Percentiles rank a stretch among this genome's conserved stretches.
phyloP scores from a whole-genome alignment of 805 yeast species.

The Brettanomyces sp. region DNA sequence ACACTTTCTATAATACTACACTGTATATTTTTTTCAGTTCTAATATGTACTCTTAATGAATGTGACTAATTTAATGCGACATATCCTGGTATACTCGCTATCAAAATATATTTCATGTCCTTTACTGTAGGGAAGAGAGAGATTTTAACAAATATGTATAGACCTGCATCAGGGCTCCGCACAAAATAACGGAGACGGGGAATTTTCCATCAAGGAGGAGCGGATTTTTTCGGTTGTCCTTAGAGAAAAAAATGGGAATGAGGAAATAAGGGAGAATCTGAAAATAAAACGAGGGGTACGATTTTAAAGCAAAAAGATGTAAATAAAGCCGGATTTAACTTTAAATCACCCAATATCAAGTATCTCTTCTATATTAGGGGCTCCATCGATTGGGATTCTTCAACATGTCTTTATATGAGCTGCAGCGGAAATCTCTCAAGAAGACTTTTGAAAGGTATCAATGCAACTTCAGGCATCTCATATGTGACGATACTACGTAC shows the following conservation, averaged over 20 bases:
- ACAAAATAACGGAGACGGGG: too few species aligned
- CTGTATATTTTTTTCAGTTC: not conserved
- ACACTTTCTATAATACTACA: constrained; percentile 52
- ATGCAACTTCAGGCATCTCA: constrained; percentile 21
- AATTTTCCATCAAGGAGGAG: too few species aligned
- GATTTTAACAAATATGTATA: too few species aligned
- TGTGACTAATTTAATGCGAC: not conserved
- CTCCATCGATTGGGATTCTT: not conserved
- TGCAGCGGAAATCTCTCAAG: constrained; percentile 17
- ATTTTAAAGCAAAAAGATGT: not conserved
- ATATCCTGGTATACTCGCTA: not conserved
- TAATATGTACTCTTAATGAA: too few species aligned
- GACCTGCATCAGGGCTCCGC: too few species aligned
- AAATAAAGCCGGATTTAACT: not conserved
- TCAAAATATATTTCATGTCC: too few species aligned
- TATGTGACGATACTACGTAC: constrained; percentile 21
- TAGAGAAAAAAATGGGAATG: too few species aligned
- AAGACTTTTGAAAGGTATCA: constrained; percentile 7
- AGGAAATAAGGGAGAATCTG: too few species aligned
- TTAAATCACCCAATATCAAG: not conserved
- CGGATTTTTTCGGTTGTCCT: too few species aligned
- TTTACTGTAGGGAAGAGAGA: too few species aligned
- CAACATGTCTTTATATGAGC: constrained; percentile 17
- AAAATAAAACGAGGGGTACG: too few species aligned
- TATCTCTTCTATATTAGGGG: not conserved